Evolutionary conservation across 805 yeast species (phyloP), one percentile per base, ranked within the genome.

Genomic region (Candida methanosorbosa): DNA sequence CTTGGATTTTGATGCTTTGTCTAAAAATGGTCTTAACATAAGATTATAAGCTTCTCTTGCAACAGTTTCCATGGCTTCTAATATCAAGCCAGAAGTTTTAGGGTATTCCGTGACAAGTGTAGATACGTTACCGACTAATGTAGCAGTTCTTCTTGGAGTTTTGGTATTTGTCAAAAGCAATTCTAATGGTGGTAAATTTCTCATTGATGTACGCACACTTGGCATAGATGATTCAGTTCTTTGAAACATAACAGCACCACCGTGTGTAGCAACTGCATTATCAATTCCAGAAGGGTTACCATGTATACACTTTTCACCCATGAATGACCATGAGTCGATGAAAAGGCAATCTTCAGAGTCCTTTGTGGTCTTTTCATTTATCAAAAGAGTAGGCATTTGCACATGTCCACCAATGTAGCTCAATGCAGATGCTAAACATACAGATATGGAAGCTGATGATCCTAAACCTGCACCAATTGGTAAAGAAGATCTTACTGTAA

Each of bases 401-500:
- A 81, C 61, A 41, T 72, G 77, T 3, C 72, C 72, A 0, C 84
- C 82, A 17, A 80, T 51, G 23, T 73, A 58, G 3, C 78, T 61
- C 51, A 90, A 63, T 0, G 92, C 94, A 13, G 90, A 64, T 0
- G 94, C 72, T 25, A 92, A 53, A 49, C 92, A 79, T 4, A 92
- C 97, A 1, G 94, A 75, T 14, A 85, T 72, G 2, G 95, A 78
- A 0, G 97, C 97, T 30, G 95, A 83, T 1, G 95, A 84, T 0
- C 98, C 98, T 32, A 92, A 67, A 0, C 98, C 98, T 1, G 98
- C 97, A 27, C 98, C 97, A 32, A 90, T 81, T 1, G 98, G 98
- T 33, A 88, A 63, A 1, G 94, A 79, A 1, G 95, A 84, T 38
- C 88, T 72, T 13, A 84, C 76, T 4, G 77, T 66, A 54, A 81